Base-by-base conservation (phyloP, 2,329 filamentous ascomycete genomes). In the Eurotiales sp. region DNA sequence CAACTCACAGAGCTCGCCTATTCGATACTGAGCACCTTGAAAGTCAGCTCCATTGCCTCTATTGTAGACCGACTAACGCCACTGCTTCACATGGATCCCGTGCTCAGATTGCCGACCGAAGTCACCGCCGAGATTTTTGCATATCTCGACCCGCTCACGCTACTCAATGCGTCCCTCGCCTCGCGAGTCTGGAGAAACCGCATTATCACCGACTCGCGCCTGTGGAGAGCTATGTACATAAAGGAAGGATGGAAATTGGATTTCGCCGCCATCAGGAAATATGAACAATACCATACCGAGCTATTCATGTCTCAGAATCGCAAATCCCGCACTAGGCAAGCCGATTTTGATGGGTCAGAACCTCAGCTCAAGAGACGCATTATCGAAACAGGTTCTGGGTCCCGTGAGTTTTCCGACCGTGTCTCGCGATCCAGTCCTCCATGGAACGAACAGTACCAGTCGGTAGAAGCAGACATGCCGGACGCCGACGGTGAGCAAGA, bases 1-100 rank as follows among this genome's bases (percentile, higher is more conserved):
- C 21, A 8, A 10, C 19, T 41, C 23, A 34, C 42, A 95, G 90
- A 92, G 66, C 81, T 95, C 58, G 87, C 88, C 36, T 89, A 92
- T 72, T 79, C 82, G 41, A 79, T 96, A 21, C 77, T 96, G 50
- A 82, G 86, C 53, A 85, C 86, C 51, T 77, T 96, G 23, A 88
- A 87, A 15, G 95, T 90, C 1, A 87, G 87, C 6, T 82, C 85
- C 49, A 85, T 96, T 54, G 85, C 87, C 45, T 79, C 86, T 40
- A 88, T 96, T 48, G 88, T 96, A 42, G 82, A 91, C 50, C 82
- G 86, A 56, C 75, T 96, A 15, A 87, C 85, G 56, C 88, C 90
- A 3, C 80, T 91, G 47, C 84, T 97, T 2, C 91, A 96, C 69
- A 92, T 96, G 72, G 89, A 99, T 71, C 96, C 96, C 50, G 84